These are phyloP conservation scores for Botrytis medusae DNA, from an alignment of 2,329 filamentous ascomycete genomes.

Conservation along the genomic window DNA sequence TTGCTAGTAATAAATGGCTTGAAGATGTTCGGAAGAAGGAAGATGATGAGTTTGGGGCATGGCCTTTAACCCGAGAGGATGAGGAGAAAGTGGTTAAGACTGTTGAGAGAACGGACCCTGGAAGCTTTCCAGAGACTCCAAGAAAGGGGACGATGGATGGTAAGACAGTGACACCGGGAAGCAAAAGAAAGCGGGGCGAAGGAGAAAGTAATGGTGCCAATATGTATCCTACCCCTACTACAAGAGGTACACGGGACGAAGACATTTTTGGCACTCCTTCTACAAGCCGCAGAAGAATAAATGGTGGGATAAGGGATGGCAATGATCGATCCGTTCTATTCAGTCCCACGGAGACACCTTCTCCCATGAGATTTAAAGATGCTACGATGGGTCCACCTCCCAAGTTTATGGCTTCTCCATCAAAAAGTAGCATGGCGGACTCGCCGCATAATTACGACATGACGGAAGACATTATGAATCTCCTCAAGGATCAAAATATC, in stretches of 20 bases:
- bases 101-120: conserved; percentile 19
- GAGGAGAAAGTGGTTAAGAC: conserved; percentile 29
- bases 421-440: not conserved
- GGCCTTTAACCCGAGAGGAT: conserved; percentile 31
- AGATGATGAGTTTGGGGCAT: conserved; percentile 37
- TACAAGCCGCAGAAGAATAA: conserved; percentile 23
- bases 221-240: conserved; percentile 35
- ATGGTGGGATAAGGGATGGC: conserved; percentile 31
- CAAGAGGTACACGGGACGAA: conserved; percentile 23
- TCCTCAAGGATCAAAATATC: conserved; percentile 49
- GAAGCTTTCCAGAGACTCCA: conserved; percentile 33
- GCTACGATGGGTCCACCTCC: conserved; percentile 23
- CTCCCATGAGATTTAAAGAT: conserved; percentile 32
- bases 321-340: conserved; percentile 29
- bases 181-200: conserved; percentile 36
- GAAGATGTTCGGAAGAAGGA: conserved; percentile 26
- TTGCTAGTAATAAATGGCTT: conserved; percentile 28
- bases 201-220: conserved; percentile 8
- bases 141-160: conserved; percentile 31
- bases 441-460: conserved; percentile 40
- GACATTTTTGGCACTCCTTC: conserved; percentile 32
- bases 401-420: conserved; percentile 26
- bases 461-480: conserved; percentile 49
- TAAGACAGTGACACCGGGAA: conserved; percentile 32
- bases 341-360: conserved; percentile 34